phyloP scores from a whole-genome alignment of 2,329 filamentous ascomycete species.

The Calycina marina region DNA sequence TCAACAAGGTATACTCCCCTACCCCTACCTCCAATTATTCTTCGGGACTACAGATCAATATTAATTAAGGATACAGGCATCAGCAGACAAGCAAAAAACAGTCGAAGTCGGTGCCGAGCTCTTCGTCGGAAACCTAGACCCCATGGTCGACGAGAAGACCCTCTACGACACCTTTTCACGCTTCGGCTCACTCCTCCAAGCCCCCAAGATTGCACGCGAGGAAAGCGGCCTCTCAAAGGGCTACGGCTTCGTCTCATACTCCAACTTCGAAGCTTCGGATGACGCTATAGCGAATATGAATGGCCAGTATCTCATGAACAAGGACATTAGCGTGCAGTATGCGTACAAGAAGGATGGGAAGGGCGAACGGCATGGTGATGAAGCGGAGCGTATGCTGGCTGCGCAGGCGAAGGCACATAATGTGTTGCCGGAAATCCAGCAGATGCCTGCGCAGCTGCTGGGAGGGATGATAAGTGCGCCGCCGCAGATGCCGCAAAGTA shows the following conservation, averaged over 20 bases:
- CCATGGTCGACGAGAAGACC: conserved; percentile 88
- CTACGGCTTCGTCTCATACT: conserved; percentile 90
- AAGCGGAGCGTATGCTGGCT: conserved; percentile 82
- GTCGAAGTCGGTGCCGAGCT: conserved; percentile 92
- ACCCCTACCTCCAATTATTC: neutral
- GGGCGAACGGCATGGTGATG: conserved; percentile 87
- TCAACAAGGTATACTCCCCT: conserved; percentile 61
- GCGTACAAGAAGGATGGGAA: conserved; percentile 99
- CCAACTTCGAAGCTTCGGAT: conserved; percentile 86
- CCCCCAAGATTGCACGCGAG: conserved; percentile 87
- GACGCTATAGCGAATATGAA: conserved; percentile 86
- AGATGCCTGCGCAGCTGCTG: conserved; percentile 24
- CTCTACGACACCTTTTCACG: conserved; percentile 90
- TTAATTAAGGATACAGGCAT: conserved; percentile 28
- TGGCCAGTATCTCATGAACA: conserved; percentile 92
- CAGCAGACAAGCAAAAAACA: conserved; percentile 85
- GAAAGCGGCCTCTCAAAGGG: conserved; percentile 82
- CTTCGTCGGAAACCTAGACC: conserved; percentile 90
- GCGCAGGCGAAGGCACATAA: conserved; percentile 90
- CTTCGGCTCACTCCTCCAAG: conserved; percentile 71
- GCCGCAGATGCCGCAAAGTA: conserved; percentile 26
- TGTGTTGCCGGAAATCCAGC: conserved; percentile 54
- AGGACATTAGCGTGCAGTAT: conserved; percentile 92
- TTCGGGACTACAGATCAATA: neutral
- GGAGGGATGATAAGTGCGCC: conserved; percentile 25